Percentiles rank a stretch among this genome's conserved stretches.
Evolutionary conservation across 2,329 filamentous ascomycete species (phyloP).

Genomic region (Bipolaris gigantea): DNA sequence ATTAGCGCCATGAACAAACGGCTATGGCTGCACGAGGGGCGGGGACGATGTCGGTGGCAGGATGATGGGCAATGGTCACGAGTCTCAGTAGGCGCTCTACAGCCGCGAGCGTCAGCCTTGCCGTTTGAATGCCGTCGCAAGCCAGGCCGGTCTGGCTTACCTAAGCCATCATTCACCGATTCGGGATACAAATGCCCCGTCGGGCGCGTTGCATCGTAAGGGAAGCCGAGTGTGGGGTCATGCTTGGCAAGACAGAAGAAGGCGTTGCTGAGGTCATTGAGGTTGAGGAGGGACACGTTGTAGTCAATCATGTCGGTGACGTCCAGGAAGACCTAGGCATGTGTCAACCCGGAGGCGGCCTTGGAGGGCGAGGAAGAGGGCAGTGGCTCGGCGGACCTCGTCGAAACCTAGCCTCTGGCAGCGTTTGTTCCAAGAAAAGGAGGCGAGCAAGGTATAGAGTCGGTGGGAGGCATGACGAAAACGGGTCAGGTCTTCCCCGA

Average conservation of each 20-base stretch:
- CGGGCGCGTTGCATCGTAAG: conserved; percentile 70
- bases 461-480: conserved; percentile 87
- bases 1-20: conserved; percentile 16
- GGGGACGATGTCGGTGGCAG: conserved; percentile 3
- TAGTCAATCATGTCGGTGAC: conserved; percentile 85
- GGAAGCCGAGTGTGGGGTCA: conserved; percentile 79
- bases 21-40: neutral
- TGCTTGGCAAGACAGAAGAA: conserved; percentile 77
- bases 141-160: conserved; percentile 22
- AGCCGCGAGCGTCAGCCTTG: conserved; percentile 10
- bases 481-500: conserved; percentile 72
- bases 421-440: conserved; percentile 75
- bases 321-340: conserved; percentile 67
- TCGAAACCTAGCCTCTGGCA: conserved; percentile 87
- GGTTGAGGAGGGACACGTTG: conserved; percentile 73
- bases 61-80: neutral
- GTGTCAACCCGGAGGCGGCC: conserved; percentile 8
- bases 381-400: conserved; percentile 60
- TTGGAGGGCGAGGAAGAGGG: neutral
- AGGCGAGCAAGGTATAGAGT: conserved; percentile 71
- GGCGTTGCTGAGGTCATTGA: conserved; percentile 63
- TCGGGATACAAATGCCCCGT: conserved; percentile 65
- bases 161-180: conserved; percentile 12
- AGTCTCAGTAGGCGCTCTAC: neutral
- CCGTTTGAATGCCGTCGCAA: neutral